phyloP scores from a whole-genome alignment of 768 basidiomycete genomes.

The Lactarius vividus region DNA sequence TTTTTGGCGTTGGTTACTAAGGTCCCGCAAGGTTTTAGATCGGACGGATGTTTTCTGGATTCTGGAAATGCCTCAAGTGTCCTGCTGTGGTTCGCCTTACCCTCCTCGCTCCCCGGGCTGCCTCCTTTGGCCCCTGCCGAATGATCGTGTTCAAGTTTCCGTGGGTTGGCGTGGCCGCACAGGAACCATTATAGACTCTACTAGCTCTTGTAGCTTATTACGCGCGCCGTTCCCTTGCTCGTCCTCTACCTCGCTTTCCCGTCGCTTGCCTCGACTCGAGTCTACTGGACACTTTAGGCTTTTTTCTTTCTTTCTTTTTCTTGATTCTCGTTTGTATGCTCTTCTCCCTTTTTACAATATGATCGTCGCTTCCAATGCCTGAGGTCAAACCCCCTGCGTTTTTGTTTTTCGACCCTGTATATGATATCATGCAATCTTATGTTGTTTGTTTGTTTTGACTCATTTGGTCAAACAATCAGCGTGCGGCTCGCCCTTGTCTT shows the following conservation, averaged over 20 bases:
- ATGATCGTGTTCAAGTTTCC: background rate
- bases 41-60: conserved; percentile 4
- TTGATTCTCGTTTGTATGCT: background rate
- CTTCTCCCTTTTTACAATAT: background rate
- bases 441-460: background rate
- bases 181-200: background rate
- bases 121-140: background rate
- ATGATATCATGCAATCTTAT: conserved; percentile 1
- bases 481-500: too few species aligned
- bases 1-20: too few species aligned
- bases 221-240: background rate
- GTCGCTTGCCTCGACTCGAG: background rate
- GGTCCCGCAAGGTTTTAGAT: background rate
- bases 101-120: background rate
- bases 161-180: background rate
- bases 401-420: background rate
- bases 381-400: background rate
- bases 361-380: background rate
- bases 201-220: background rate
- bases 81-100: background rate
- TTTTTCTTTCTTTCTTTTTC: background rate
- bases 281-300: background rate
- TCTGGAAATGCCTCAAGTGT: conserved; percentile 2
- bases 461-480: background rate
- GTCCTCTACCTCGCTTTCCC: background rate